Percentiles rank a stretch among this genome's conserved stretches.
Conservation (phyloP, 2,329 filamentous ascomycete species). For the Arthroderma sp. region DNA sequence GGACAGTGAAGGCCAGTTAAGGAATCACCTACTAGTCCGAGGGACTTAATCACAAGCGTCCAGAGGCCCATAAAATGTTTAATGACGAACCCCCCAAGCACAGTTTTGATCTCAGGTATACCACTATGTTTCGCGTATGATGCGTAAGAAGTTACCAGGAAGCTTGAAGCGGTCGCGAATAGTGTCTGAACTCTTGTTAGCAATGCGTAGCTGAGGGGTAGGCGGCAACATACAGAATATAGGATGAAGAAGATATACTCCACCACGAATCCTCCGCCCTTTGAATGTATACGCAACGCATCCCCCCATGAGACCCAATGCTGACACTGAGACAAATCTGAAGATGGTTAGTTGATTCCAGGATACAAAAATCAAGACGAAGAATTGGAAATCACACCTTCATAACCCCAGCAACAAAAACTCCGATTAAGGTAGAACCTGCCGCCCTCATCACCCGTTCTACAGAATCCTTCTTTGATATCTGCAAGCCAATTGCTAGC, state of each 20-base stretch:
- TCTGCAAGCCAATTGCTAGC: constrained; percentile 88
- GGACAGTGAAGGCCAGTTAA: neutral
- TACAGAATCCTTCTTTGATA: constrained; percentile 80
- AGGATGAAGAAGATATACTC: constrained; percentile 78
- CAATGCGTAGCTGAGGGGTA: constrained; percentile 13
- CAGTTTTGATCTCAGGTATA: constrained; percentile 98
- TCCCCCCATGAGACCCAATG: constrained; percentile 81
- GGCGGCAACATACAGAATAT: constrained; percentile 53
- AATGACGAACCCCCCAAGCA: constrained; percentile 98
- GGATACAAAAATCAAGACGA: neutral
- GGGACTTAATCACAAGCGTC: constrained; percentile 87
- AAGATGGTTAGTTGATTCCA: constrained; percentile 9
- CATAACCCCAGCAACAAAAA: constrained; percentile 90
- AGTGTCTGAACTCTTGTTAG: constrained; percentile 34
- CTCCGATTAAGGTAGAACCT: constrained; percentile 80
- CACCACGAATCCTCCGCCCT: constrained; percentile 61
- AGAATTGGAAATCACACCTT: constrained; percentile 33
- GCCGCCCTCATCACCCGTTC: constrained; percentile 61
- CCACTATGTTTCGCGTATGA: constrained; percentile 98
- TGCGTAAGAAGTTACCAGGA: constrained; percentile 77
- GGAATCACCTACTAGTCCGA: constrained; percentile 45
- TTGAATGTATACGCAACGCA: constrained; percentile 53
- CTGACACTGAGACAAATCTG: constrained; percentile 60
- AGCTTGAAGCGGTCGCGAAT: constrained; percentile 71
- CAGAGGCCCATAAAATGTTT: constrained; percentile 89